These are phyloP conservation scores for Claviceps purpurea DNA, from an alignment of 2,329 filamentous ascomycete species.

Conservation along the genomic window DNA sequence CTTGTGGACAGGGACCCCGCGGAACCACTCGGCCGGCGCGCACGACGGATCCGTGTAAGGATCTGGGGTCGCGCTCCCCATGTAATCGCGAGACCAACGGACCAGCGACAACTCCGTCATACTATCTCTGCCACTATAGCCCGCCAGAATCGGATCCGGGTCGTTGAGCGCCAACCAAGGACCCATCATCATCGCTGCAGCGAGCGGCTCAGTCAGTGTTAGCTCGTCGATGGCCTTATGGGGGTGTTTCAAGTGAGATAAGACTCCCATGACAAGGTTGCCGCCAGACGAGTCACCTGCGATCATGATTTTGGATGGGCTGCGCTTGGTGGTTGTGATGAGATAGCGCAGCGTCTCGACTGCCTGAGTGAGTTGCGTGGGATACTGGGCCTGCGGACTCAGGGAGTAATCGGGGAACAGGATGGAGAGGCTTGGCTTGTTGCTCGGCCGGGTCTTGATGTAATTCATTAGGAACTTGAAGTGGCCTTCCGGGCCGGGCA, in stretches of 20 bases:
- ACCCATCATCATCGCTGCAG: constrained; percentile 5
- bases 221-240: constrained; percentile 8
- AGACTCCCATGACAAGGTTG: constrained; percentile 9
- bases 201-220: constrained; percentile 6
- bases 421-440: constrained; percentile 7
- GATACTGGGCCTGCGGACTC: constrained; percentile 9
- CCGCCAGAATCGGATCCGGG: neutral
- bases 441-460: constrained; percentile 6
- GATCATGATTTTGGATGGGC: constrained; percentile 6
- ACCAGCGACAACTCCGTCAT: constrained; percentile 2
- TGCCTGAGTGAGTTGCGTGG: constrained; percentile 10
- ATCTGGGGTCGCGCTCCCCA: constrained; percentile 7
- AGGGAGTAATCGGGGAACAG: constrained; percentile 10
- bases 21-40: constrained; percentile 10
- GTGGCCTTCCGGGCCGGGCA: constrained; percentile 8
- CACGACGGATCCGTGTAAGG: constrained; percentile 9
- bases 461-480: constrained; percentile 8
- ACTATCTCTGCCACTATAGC: constrained; percentile 8
- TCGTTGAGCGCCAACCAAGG: constrained; percentile 9
- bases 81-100: constrained; percentile 5
- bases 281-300: constrained; percentile 11
- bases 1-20: constrained; percentile 6
- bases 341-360: constrained; percentile 10
- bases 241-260: constrained; percentile 10
- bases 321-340: constrained; percentile 3